phyloP scores from a whole-genome alignment of 805 yeast genomes.

The Saturnispora sekii region DNA sequence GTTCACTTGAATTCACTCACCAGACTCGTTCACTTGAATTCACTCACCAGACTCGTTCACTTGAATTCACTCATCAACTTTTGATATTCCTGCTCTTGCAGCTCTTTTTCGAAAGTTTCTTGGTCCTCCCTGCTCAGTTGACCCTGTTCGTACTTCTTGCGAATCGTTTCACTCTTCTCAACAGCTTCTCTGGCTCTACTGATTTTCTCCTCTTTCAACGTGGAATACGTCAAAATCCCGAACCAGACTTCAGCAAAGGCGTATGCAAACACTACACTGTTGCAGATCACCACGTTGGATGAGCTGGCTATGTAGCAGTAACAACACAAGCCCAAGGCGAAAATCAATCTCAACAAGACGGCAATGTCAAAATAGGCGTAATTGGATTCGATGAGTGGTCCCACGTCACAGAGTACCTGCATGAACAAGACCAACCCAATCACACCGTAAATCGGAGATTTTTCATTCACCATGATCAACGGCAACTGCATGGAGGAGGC shows the following conservation, averaged over 20 bases:
- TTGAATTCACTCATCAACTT: slow-evolving; percentile 26
- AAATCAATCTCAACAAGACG: slow-evolving; percentile 46
- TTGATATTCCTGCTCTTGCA: slow-evolving; percentile 24
- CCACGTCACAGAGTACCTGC: slow-evolving; percentile 42
- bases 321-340: slow-evolving; percentile 41
- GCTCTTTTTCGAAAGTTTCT: slow-evolving; percentile 16
- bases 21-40: too few species aligned
- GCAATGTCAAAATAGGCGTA: slow-evolving; percentile 44
- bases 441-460: slow-evolving; percentile 34
- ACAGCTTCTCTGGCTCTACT: slow-evolving; percentile 32
- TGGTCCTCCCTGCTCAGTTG: slow-evolving; percentile 17
- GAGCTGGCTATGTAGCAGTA: slow-evolving; percentile 35
- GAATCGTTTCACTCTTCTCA: slow-evolving; percentile 14
- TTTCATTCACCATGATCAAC: slow-evolving; percentile 23
- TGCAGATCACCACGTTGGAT: slow-evolving; percentile 40
- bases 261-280: slow-evolving; percentile 51
- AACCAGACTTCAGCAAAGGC: slow-evolving; percentile 62
- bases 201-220: slow-evolving; percentile 55
- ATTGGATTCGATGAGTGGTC: slow-evolving; percentile 44
- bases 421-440: slow-evolving; percentile 37
- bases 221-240: slow-evolving; percentile 50
- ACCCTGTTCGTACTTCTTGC: slow-evolving; percentile 22
- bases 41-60: background rate
- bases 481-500: slow-evolving; percentile 27
- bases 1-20: too few species aligned